Conservation (phyloP, 1,284 basidiomycete species). For the Rhizoctonia solani region DNA sequence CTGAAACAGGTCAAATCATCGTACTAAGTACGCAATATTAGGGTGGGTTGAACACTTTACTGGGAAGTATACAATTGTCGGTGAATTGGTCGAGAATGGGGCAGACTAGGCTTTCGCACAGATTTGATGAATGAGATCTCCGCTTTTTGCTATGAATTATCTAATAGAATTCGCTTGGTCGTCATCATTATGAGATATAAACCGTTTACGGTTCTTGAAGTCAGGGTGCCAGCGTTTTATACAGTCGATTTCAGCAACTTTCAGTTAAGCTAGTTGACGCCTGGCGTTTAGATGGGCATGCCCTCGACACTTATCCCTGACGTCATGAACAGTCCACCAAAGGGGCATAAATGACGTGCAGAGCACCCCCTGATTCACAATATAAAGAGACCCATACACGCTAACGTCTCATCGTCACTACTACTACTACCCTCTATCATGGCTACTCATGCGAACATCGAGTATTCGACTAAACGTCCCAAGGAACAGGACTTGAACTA, state of each 20-base stretch:
- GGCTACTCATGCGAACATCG: slow-evolving; percentile 23
- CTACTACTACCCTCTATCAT: neutral
- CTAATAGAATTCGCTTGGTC: too few relatives aligned
- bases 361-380: neutral
- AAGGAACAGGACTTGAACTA: slow-evolving; percentile 12
- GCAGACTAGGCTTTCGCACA: slow-evolving; percentile 43
- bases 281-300: too few relatives aligned
- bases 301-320: neutral
- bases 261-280: too few relatives aligned
- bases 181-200: too few relatives aligned
- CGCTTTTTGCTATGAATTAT: too few relatives aligned
- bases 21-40: slow-evolving; percentile 42
- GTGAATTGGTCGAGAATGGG: slow-evolving; percentile 79
- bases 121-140: too few relatives aligned
- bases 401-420: neutral
- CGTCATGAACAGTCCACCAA: neutral
- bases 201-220: too few relatives aligned
- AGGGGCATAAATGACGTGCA: neutral
- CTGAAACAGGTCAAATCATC: too few relatives aligned
- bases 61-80: slow-evolving; percentile 85
- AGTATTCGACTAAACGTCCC: slow-evolving; percentile 12
- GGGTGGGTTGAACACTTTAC: slow-evolving; percentile 91
- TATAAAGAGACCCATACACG: neutral
- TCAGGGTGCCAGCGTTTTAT: too few relatives aligned
- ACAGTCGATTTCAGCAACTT: too few relatives aligned